Conservation (phyloP, 129 eudicot genomes). For the Lactuca saligna region DNA sequence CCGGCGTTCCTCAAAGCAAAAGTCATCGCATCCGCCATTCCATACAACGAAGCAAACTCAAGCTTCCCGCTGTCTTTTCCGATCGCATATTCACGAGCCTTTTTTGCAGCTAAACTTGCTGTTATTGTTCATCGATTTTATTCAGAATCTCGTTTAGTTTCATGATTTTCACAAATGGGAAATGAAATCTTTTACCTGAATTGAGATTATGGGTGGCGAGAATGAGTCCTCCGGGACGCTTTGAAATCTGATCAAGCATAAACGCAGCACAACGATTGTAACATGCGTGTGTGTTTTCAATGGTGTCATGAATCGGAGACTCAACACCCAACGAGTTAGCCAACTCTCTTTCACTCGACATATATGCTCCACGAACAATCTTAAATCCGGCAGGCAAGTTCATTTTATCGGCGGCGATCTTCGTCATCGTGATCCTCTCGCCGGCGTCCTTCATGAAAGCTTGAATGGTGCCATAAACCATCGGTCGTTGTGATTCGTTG, state of each 20-base stretch:
- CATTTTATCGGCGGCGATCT: conserved; percentile 68
- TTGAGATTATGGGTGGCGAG: conserved; percentile 84
- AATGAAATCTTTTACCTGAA: conserved; percentile 51
- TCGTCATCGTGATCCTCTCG: conserved; percentile 53
- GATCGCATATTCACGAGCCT: conserved; percentile 60
- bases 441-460: conserved; percentile 70
- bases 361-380: conserved; percentile 92
- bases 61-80: conserved; percentile 50
- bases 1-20: conserved; percentile 71
- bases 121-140: background rate
- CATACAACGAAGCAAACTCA: conserved; percentile 82
- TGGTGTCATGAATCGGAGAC: conserved; percentile 68
- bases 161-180: background rate
- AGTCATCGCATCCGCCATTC: conserved; percentile 81
- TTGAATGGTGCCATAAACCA: conserved; percentile 72
- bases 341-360: conserved; percentile 57
- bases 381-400: conserved; percentile 73
- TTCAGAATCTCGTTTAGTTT: background rate
- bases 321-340: conserved; percentile 61
- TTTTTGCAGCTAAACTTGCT: conserved; percentile 64
- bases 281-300: conserved; percentile 61
- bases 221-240: conserved; percentile 60
- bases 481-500: conserved; percentile 38
- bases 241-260: conserved; percentile 59
- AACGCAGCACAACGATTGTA: conserved; percentile 67